Evolutionary conservation across 140 eudicot genomes (phyloP).

Genomic region (Flaveria floridana): DNA sequence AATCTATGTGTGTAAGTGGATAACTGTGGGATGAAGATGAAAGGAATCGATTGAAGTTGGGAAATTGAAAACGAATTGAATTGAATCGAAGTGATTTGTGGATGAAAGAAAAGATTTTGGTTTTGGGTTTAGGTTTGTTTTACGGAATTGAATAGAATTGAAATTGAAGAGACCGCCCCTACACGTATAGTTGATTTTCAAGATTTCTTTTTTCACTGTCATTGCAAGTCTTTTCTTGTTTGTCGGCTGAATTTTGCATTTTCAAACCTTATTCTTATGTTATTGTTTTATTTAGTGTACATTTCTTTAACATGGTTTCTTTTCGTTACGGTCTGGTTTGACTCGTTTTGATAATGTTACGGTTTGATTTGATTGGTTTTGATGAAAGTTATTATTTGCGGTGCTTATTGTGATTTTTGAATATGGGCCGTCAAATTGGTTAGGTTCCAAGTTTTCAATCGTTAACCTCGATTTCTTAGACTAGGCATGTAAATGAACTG

Average conservation of each 20-base stretch:
- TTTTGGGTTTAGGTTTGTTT: constrained; percentile 15
- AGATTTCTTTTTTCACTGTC: constrained; percentile 12
- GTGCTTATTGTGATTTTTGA: no score
- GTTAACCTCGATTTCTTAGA: no score
- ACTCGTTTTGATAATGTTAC: no score
- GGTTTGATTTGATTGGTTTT: no score
- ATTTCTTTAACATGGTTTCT: no score
- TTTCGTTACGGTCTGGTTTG: no score
- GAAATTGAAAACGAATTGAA: constrained; percentile 33
- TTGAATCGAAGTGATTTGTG: neutral
- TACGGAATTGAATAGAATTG: constrained; percentile 33
- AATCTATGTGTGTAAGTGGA: constrained; percentile 20
- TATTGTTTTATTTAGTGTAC: no score
- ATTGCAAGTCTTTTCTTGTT: constrained; percentile 15
- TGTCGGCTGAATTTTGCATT: constrained; percentile 28
- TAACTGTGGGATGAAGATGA: constrained; percentile 13
- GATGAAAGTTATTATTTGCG: no score
- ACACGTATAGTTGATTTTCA: constrained; percentile 32
- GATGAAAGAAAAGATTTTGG: constrained; percentile 1
- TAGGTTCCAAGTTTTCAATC: no score
- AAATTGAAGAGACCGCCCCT: constrained; percentile 31
- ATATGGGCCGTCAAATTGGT: no score
- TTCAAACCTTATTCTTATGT: neutral
- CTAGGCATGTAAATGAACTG: no score
- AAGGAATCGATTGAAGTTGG: constrained; percentile 31